Conservation (phyloP, 257 asterid species). For the Scutellaria barbata region DNA sequence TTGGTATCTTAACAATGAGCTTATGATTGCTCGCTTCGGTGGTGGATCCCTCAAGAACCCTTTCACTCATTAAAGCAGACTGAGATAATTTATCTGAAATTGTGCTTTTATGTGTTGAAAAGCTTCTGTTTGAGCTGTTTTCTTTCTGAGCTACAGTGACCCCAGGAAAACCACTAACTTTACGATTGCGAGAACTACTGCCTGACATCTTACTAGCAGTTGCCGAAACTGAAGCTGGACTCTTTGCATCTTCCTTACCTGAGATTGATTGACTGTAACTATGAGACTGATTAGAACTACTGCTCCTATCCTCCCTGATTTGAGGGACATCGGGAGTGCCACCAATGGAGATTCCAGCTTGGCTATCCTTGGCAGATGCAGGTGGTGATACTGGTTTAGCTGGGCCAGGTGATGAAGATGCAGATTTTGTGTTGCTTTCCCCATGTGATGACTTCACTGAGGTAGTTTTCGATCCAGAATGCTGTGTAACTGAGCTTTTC, state of each 20-base stretch:
- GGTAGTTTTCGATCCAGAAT: conserved; percentile 58
- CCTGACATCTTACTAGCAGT: conserved; percentile 57
- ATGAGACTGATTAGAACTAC: conserved; percentile 80
- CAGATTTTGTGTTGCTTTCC: conserved; percentile 57
- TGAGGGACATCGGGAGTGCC: conserved; percentile 57
- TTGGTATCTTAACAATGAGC: conserved; percentile 82
- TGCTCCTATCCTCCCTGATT: conserved; percentile 73
- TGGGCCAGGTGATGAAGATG: conserved; percentile 67
- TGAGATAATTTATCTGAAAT: conserved; percentile 57
- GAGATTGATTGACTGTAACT: conserved; percentile 58
- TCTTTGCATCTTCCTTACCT: conserved; percentile 64
- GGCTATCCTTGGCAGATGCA: conserved; percentile 67
- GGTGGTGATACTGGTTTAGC: conserved; percentile 53
- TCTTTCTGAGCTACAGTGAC: conserved; percentile 65
- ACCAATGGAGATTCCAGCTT: conserved; percentile 44
- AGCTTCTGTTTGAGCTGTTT: conserved; percentile 46
- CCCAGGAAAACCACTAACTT: conserved; percentile 50
- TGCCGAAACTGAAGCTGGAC: conserved; percentile 50
- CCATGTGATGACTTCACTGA: conserved; percentile 60
- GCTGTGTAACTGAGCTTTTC: conserved; percentile 61
- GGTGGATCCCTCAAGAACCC: conserved; percentile 51
- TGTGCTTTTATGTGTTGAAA: conserved; percentile 47
- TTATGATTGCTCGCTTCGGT: conserved; percentile 60
- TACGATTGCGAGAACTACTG: conserved; percentile 56
- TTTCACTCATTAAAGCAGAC: conserved; percentile 53